Percentiles rank a stretch among this genome's conserved stretches.
Conservation (phyloP, 495 filamentous ascomycete species). For the Lasiosphaeris hirsuta region DNA sequence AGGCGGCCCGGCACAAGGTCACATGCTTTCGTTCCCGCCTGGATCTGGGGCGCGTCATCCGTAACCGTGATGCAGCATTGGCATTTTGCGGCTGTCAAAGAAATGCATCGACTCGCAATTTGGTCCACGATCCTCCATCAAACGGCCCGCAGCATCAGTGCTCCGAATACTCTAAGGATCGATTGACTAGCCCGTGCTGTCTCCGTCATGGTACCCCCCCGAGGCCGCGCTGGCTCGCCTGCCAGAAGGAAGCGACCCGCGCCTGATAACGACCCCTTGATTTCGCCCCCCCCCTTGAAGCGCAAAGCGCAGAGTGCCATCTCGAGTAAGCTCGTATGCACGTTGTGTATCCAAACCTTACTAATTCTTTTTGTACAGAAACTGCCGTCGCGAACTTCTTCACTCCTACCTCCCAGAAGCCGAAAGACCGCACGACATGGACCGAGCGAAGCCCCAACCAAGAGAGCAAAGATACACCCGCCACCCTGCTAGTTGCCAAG, state of each 20-base stretch:
- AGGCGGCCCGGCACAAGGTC: background rate
- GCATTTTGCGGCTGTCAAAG: background rate
- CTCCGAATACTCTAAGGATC: no score
- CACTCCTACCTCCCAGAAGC: constrained; percentile 80
- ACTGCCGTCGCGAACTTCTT: constrained; percentile 77
- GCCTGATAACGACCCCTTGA: constrained; percentile 24
- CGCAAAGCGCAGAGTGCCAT: constrained; percentile 67
- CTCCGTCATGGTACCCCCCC: constrained; percentile 6
- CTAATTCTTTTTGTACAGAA: constrained; percentile 44
- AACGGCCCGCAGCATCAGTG: no score
- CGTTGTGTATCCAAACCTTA: background rate
- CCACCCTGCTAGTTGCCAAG: constrained; percentile 71
- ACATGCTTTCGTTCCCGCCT: constrained; percentile 20
- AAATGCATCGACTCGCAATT: no score
- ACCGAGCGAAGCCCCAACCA: constrained; percentile 50
- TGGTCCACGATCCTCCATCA: no score
- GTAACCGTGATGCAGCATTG: background rate
- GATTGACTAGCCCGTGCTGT: background rate
- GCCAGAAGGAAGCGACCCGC: constrained; percentile 21
- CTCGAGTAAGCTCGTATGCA: constrained; percentile 54
- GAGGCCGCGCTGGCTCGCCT: background rate
- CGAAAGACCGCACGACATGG: constrained; percentile 77
- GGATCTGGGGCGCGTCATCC: background rate
- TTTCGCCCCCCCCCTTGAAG: constrained; percentile 59
- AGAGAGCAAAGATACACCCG: constrained; percentile 34